These are phyloP conservation scores for Backusella mclennaniae DNA, from an alignment of 192 early-diverging fungal genomes.

Conservation along the genomic window DNA sequence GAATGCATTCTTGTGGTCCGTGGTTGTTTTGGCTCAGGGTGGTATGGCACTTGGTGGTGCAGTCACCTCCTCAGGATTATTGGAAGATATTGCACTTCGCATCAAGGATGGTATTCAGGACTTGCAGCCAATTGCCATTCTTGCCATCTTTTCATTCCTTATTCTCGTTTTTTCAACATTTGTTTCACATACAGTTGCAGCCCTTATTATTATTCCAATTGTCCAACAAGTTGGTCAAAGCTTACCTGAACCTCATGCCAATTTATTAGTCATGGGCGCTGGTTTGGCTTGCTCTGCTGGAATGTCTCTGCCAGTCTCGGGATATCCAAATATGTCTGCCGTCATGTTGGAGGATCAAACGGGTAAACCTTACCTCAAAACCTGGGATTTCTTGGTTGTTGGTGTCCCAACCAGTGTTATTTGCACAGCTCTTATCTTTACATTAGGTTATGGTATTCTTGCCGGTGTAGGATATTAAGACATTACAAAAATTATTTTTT, in stretches of 20 bases:
- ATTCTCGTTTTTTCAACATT: slow-evolving; percentile 72
- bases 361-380: slow-evolving; percentile 63
- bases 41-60: slow-evolving; percentile 76
- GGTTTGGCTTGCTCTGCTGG: slow-evolving; percentile 48
- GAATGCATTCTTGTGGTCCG: slow-evolving; percentile 64
- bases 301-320: slow-evolving; percentile 62
- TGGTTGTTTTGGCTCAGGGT: slow-evolving; percentile 69
- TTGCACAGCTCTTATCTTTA: slow-evolving; percentile 54
- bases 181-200: slow-evolving; percentile 78
- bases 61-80: slow-evolving; percentile 67
- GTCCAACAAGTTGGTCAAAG: slow-evolving; percentile 65
- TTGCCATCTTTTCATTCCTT: slow-evolving; percentile 59
- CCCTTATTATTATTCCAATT: slow-evolving; percentile 75
- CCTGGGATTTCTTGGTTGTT: slow-evolving; percentile 62
- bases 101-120: slow-evolving; percentile 56
- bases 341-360: slow-evolving; percentile 64
- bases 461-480: slow-evolving; percentile 29
- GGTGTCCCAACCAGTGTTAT: slow-evolving; percentile 59
- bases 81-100: slow-evolving; percentile 57
- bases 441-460: slow-evolving; percentile 66
- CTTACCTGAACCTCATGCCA: slow-evolving; percentile 64
- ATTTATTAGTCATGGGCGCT: slow-evolving; percentile 70
- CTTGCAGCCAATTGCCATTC: slow-evolving; percentile 53
- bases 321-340: slow-evolving; percentile 80
- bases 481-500: background rate